A percentile compares a stretch with the other conserved stretches of the same genome.
Conservation (phyloP, 2,329 filamentous ascomycete species). For the Stenocarpella maydis region DNA sequence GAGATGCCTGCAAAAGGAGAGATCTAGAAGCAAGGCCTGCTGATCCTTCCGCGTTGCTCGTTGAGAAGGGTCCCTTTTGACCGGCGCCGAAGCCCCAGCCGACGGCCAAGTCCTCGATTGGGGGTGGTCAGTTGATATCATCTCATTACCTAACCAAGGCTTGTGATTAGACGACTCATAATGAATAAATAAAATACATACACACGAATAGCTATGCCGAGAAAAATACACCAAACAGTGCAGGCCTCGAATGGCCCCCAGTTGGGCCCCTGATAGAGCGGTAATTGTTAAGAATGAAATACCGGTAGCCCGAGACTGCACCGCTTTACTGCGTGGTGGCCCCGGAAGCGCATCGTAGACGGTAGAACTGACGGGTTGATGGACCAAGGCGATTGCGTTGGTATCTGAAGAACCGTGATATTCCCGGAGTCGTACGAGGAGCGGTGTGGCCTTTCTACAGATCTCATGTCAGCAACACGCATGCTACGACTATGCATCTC, state of each 20-base stretch:
- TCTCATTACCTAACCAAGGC: neutral
- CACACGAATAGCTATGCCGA: neutral
- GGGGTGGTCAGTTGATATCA: constrained; percentile 4
- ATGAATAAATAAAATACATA: neutral
- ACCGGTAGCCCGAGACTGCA: neutral
- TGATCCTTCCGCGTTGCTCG: neutral
- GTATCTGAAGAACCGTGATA: neutral
- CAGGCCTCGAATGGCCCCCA: neutral
- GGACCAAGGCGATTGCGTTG: neutral
- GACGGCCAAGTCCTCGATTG: neutral
- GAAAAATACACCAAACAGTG: neutral
- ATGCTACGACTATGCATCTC: neutral
- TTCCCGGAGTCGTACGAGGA: neutral
- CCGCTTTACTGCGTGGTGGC: neutral
- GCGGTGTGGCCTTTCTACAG: neutral
- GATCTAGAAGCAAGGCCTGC: neutral
- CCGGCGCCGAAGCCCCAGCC: neutral
- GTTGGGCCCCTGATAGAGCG: neutral
- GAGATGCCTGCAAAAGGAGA: neutral
- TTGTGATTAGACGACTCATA: neutral
- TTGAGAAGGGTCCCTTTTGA: neutral
- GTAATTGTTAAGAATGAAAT: neutral
- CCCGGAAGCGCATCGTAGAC: neutral
- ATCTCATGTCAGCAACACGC: neutral
- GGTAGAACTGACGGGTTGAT: neutral